Evolutionary conservation across 768 basidiomycete genomes (phyloP), one percentile per base, ranked within the genome.

Genomic region (Mycena vulgaris): DNA sequence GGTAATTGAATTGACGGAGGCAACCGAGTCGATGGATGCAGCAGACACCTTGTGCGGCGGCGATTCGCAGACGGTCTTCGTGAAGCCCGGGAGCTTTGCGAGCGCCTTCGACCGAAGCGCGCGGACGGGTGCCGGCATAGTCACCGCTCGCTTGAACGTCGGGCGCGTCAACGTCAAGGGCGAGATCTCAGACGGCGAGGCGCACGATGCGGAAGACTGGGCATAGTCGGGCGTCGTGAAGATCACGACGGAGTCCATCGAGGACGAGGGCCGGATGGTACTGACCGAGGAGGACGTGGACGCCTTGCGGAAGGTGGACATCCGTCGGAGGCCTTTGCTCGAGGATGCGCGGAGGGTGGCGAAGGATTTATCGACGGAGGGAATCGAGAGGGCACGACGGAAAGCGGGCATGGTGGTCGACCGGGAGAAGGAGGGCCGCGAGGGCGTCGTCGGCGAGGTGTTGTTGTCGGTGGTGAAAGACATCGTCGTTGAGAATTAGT

Each of bases 141-240:
- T 68, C 66, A 47, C 47, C 19, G 66, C 51, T 1, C 66, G 66
- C 23, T 42, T 53, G 39, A 60, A 33, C 9, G n/a, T 37, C 17
- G 58, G 66, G 4, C 58, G 58, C 39, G 66, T 9, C 14, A 19
- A 5, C 10, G 40, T 67, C 40, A 67, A 60, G 9, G 66, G 66
- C 3, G 66, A 67, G 30, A 67, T 37, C 7, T 39, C 35, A 2
- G 8, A 39, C 1, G 23, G 35, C 5, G 35, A 25, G 6, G 28
- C 11, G 14, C 28, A 53, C 5, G 55, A 27, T 16, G 52, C 30
- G n/a, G 27, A 5, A 5, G 66, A 42, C 9, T 48, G 21, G 1
- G 55, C 42, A 23, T 69, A 69, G 30, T 69, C 61, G 23, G 68
- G 68, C 8, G 14, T 63, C 6, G 55, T 69, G 48, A 69, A 69